Conservation (phyloP, 345 rosid genomes). For the Sapria himalayana region DNA sequence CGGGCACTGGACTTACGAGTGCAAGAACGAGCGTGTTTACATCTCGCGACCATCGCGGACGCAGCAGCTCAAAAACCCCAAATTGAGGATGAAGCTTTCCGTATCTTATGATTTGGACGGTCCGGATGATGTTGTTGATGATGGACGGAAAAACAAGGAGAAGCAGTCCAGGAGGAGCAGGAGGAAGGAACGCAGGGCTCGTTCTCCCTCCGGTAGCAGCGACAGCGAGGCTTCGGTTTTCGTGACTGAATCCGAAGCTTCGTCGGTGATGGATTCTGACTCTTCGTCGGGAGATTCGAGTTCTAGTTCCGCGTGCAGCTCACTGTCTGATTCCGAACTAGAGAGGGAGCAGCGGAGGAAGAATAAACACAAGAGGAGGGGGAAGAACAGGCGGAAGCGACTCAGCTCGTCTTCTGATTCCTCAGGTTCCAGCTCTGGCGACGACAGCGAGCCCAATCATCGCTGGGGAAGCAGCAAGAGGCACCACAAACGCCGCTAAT, state of each 20-base stretch:
- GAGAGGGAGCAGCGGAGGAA: slow-evolving; percentile 39
- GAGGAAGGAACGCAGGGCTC: slow-evolving; percentile 55
- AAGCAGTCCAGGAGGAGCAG: slow-evolving; percentile 54
- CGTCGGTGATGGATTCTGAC: slow-evolving; percentile 40
- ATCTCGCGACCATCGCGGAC: slow-evolving; percentile 81
- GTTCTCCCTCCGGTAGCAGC: slow-evolving; percentile 41
- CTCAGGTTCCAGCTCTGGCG: slow-evolving; percentile 45
- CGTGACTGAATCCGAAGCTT: slow-evolving; percentile 49
- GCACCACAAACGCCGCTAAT: slow-evolving; percentile 31
- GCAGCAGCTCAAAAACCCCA: slow-evolving; percentile 86
- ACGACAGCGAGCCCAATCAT: slow-evolving; percentile 58
- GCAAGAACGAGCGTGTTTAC: slow-evolving; percentile 87
- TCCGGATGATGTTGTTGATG: slow-evolving; percentile 19
- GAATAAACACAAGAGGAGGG: slow-evolving; percentile 43
- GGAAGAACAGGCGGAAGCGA: slow-evolving; percentile 27
- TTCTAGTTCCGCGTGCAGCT: slow-evolving; percentile 38
- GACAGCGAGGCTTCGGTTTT: slow-evolving; percentile 89
- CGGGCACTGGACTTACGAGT: slow-evolving; percentile 92
- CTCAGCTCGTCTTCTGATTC: slow-evolving; percentile 66
- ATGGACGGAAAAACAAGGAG: slow-evolving; percentile 25
- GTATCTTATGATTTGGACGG: slow-evolving; percentile 37
- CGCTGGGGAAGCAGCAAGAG: slow-evolving; percentile 37
- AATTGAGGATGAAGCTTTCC: slow-evolving; percentile 39
- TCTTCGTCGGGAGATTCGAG: slow-evolving; percentile 48
- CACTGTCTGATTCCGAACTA: slow-evolving; percentile 66